phyloP scores from a whole-genome alignment of 2,329 filamentous ascomycete genomes.

The Aspergillus latus region DNA sequence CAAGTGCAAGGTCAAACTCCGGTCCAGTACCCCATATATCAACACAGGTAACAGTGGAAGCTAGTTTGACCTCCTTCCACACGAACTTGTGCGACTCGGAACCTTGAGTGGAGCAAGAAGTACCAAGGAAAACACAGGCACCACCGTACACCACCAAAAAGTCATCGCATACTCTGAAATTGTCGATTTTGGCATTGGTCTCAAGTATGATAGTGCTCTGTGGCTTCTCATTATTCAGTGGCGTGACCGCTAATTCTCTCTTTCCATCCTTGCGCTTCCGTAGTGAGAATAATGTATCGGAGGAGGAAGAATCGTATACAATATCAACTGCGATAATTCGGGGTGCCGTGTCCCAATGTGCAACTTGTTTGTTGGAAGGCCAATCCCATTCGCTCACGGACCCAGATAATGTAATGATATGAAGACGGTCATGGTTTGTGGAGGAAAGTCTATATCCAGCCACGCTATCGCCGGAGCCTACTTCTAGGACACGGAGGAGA shows the following conservation, averaged over 20 bases:
- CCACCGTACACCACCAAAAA: conserved; percentile 42
- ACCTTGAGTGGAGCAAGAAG: conserved; percentile 36
- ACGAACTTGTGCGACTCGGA: conserved; percentile 39
- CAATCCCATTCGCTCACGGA: conserved; percentile 60
- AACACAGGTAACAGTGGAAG: conserved; percentile 67
- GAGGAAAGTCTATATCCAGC: conserved; percentile 45
- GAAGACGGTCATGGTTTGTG: conserved; percentile 52
- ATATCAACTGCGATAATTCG: conserved; percentile 36
- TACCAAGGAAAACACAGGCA: conserved; percentile 61
- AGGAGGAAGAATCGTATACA: conserved; percentile 17
- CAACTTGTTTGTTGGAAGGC: conserved; percentile 48
- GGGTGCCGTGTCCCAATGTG: conserved; percentile 44
- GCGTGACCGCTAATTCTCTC: conserved; percentile 33
- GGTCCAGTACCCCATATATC: conserved; percentile 35
- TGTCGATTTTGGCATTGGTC: conserved; percentile 29
- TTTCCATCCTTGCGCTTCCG: conserved; percentile 39
- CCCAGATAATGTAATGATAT: conserved; percentile 54
- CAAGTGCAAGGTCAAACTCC: conserved; percentile 72
- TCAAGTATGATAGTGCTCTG: conserved; percentile 30
- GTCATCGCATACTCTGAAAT: conserved; percentile 34
- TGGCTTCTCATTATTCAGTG: conserved; percentile 23
- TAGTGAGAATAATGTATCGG: conserved; percentile 40
- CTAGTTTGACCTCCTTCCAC: conserved; percentile 56
- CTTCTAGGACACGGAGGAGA: conserved; percentile 68
- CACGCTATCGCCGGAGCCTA: conserved; percentile 51